Evolutionary conservation across 345 rosid species (phyloP).

Genomic region (Aquilaria yunnanensis): DNA sequence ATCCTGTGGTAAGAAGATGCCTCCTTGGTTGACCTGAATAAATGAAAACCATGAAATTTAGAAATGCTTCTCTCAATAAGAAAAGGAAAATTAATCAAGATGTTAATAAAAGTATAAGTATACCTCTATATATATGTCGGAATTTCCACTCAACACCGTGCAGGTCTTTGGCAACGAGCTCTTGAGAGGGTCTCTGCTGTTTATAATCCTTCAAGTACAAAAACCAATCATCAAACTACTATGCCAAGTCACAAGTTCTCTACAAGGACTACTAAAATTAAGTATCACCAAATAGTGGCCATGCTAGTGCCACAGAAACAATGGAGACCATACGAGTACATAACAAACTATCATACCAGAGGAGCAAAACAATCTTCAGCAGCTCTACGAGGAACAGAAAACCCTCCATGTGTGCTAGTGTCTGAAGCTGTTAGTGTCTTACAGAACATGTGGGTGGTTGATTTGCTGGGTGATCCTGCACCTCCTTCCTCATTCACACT

Average conservation of each 20-base stretch:
- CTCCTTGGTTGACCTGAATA: constrained; percentile 92
- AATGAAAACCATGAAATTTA: constrained; percentile 12
- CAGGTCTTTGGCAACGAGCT: constrained; percentile 80
- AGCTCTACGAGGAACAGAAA: constrained; percentile 86
- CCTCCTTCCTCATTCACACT: constrained; percentile 47
- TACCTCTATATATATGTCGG: constrained; percentile 89
- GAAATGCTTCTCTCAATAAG: constrained; percentile 7
- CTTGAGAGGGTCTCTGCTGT: constrained; percentile 89
- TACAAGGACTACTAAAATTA: neutral
- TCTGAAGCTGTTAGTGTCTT: constrained; percentile 89
- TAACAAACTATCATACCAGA: constrained; percentile 31
- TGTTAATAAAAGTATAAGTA: constrained; percentile 6
- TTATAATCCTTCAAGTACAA: constrained; percentile 58
- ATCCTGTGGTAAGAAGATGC: constrained; percentile 94
- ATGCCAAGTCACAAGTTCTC: constrained; percentile 3
- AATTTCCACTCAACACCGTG: constrained; percentile 91
- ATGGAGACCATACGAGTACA: too few species aligned
- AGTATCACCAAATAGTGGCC: too few species aligned
- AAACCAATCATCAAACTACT: neutral
- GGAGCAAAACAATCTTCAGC: constrained; percentile 93
- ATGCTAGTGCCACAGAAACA: too few species aligned
- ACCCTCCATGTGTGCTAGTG: constrained; percentile 94
- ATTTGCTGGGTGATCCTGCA: constrained; percentile 45
- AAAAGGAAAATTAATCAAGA: constrained; percentile 7
- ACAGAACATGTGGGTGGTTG: constrained; percentile 85